Evolutionary conservation across 2,329 filamentous ascomycete species (phyloP).

Genomic region (Chrysoporthe cubensis): DNA sequence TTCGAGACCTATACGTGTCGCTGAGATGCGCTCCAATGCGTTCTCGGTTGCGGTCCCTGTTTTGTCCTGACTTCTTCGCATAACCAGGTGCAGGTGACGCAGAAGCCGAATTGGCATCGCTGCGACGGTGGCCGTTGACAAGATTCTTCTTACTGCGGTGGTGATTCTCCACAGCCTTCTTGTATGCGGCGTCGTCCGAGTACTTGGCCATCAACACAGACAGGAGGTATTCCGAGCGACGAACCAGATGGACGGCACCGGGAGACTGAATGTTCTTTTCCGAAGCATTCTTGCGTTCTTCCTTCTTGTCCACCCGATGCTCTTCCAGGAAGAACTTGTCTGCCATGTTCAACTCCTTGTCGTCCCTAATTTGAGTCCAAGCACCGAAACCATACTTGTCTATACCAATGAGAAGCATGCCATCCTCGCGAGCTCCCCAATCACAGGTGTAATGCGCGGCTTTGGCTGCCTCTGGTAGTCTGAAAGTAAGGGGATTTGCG

Average conservation of each 20-base stretch:
- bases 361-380: conserved; percentile 93
- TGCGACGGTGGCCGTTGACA: conserved; percentile 63
- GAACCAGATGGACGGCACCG: conserved; percentile 95
- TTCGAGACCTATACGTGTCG: conserved; percentile 56
- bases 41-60: conserved; percentile 53
- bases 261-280: conserved; percentile 87
- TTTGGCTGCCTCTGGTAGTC: conserved; percentile 89
- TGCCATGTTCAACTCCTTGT: conserved; percentile 78
- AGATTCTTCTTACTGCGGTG: conserved; percentile 91
- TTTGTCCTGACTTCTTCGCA: conserved; percentile 51
- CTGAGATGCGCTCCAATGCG: conserved; percentile 52
- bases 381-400: conserved; percentile 93
- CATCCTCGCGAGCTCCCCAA: conserved; percentile 93
- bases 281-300: conserved; percentile 79
- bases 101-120: conserved; percentile 63
- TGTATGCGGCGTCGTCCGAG: conserved; percentile 74
- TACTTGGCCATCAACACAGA: conserved; percentile 91
- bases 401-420: conserved; percentile 95
- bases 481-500: conserved; percentile 77
- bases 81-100: conserved; percentile 70
- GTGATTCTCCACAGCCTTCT: conserved; percentile 85
- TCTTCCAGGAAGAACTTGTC: conserved; percentile 98
- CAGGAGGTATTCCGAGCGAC: conserved; percentile 90
- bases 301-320: conserved; percentile 97
- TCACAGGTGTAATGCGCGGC: conserved; percentile 87